Evolutionary conservation across 2,329 filamentous ascomycete species (phyloP), one percentile per base, ranked within the genome.

Genomic region (Mariannaea sp.): DNA sequence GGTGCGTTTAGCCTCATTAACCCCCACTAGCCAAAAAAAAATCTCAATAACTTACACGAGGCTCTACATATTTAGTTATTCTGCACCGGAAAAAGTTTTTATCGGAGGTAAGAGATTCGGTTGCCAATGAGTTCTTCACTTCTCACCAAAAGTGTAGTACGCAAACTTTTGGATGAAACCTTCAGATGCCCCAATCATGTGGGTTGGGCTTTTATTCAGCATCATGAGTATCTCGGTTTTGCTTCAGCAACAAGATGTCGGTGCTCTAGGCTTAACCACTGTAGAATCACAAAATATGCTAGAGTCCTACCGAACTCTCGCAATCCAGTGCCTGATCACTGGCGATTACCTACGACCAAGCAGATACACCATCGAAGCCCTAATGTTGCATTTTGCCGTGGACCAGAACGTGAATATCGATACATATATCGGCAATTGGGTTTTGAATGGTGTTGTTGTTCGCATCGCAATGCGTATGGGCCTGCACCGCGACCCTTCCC

Each of bases 401-500:
- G 57, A 62, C 9, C 57, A 62, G 12, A 53, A 60, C n/a, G 29
- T 42, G 7, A 44, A 49, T 17, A 14, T 42, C 3, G 52, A 54
- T 20, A 46, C 51, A 26, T 43, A 53, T 8, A 49, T 58, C 10
- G 38, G 55, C 2, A 62, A 45, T 22, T 62, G 59, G 59, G 38
- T 58, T 14, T 29, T 62, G 2, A 45, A 60, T 41, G 51, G 60
- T 1, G 54, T 60, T 17, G 45, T 56, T 7, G 35, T 62, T 10
- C 50, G 59, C 7, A 33, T 60, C 20, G 57, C 57, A 5, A 53
- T 62, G 38, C 52, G 59, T 5, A 60, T 59, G 55, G 57, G 59
- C 20, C 12, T 60, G 5, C 55, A 62, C 32, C 49, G 52, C 1
- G 57, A 62, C 8, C 57, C 55, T 22, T 56, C 55, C 1, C 55